Base-by-base conservation (phyloP, 208 protist species). In the Crithidia bombi region DNA sequence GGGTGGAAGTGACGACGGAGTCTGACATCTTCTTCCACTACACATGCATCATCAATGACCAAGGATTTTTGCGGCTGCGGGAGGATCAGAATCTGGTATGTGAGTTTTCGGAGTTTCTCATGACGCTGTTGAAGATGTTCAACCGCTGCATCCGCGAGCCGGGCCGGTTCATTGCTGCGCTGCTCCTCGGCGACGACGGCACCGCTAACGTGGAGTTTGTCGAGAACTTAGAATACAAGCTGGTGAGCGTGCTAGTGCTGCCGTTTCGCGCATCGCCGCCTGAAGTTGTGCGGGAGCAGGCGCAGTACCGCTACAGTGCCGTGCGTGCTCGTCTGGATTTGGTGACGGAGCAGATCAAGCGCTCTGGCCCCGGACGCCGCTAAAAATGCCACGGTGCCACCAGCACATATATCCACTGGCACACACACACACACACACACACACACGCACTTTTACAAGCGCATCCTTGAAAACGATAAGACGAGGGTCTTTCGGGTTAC, bases 221-320 rank as follows among this genome's bases (percentile, higher is more conserved):
- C 35, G 93, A 98, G 67, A 98, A 97, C 61, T 79, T 98, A 56
- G 90, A 97, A 73, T 98, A 98, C 83, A 98, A 98, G 69, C 91
- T 98, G 54, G 92, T 98, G 38, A 94, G 96, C 47, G 85, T 98
- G 35, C 67, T 98, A 30, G 84, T 87, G 23, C 74, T 98, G 19
- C 88, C 92, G 5, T 97, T 98, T 66, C 78, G 81, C 15, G 91
- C 85, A 19, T 94, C 92, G n/a, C 69, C 86, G 41, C 89, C 95
- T 17, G 81, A 94, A 33, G 82, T 95, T 19, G 86, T 98, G 43
- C 85, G 95, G 30, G 86, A 97, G 71, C 89, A 97, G 51, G 94
- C 96, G 69, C 82, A 88, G 61, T 98, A 94, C 69, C 83, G 96
- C 36, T 98, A 97, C 81, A 98, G 93, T 56, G 83, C 91, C 19